phyloP scores from a whole-genome alignment of 2,329 filamentous ascomycete species.

The Dactylellina sp. region DNA sequence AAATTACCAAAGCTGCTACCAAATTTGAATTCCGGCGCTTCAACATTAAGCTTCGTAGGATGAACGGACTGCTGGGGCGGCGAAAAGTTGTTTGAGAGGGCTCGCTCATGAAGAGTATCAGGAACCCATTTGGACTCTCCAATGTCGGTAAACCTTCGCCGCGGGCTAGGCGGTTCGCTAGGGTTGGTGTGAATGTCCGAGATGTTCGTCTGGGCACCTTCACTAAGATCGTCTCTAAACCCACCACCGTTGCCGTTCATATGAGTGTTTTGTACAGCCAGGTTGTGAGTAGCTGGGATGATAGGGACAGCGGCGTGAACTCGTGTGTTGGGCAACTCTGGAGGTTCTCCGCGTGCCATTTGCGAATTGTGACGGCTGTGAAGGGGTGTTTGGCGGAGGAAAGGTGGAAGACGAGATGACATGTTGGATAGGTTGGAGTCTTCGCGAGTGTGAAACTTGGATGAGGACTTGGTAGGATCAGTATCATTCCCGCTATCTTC shows the following conservation, averaged over 20 bases:
- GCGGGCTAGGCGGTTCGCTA: conserved; percentile 60
- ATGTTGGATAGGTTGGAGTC: conserved; percentile 57
- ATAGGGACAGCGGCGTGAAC: conserved; percentile 60
- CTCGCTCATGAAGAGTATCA: conserved; percentile 71
- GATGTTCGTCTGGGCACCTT: conserved; percentile 64
- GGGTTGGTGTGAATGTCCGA: conserved; percentile 61
- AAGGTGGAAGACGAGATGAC: conserved; percentile 44
- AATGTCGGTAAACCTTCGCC: conserved; percentile 54
- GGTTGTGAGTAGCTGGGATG: conserved; percentile 65
- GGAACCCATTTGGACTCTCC: conserved; percentile 48
- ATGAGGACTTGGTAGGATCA: conserved; percentile 59
- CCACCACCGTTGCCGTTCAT: conserved; percentile 48
- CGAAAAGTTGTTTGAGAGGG: conserved; percentile 24
- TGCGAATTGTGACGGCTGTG: conserved; percentile 57
- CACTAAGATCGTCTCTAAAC: conserved; percentile 62
- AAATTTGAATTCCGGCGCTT: conserved; percentile 89
- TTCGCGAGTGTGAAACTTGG: conserved; percentile 57
- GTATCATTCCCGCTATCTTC: conserved; percentile 59
- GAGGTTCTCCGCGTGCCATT: conserved; percentile 77
- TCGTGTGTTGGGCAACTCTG: conserved; percentile 70
- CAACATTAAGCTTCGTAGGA: conserved; percentile 84
- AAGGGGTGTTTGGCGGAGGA: conserved; percentile 46
- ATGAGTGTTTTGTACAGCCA: conserved; percentile 41
- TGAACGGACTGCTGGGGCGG: conserved; percentile 7
- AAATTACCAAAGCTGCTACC: conserved; percentile 69